phyloP scores from a whole-genome alignment of 345 rosid species.

The Eucalyptus guilfoylei region DNA sequence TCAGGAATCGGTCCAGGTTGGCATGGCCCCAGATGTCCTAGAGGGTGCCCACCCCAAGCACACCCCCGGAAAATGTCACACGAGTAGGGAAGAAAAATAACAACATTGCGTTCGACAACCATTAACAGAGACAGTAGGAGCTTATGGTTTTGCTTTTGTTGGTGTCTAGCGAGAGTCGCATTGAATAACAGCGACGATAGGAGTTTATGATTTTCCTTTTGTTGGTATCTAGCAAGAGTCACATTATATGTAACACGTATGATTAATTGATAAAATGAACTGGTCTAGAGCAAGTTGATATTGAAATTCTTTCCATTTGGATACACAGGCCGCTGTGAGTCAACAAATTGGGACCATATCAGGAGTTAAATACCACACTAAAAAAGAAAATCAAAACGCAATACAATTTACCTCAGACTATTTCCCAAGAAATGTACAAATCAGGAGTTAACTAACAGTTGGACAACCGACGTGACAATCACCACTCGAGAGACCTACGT shows the following conservation, averaged over 20 bases:
- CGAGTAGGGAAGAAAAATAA: too few species aligned
- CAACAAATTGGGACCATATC: not conserved
- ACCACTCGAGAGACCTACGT: not conserved
- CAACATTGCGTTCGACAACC: too few species aligned
- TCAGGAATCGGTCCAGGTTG: too few species aligned
- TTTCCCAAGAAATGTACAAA: not conserved
- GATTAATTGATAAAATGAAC: not conserved
- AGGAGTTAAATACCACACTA: not conserved
- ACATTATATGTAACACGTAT: not conserved
- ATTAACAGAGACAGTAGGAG: too few species aligned
- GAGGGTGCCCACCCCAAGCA: too few species aligned
- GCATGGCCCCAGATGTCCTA: too few species aligned
- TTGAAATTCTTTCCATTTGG: not conserved
- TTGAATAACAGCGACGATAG: too few species aligned
- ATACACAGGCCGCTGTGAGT: not conserved
- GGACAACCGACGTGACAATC: not conserved
- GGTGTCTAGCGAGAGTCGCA: not conserved
- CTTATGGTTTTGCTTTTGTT: too few species aligned
- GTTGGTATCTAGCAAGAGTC: not conserved
- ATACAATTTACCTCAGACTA: not conserved
- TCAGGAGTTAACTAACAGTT: not conserved
- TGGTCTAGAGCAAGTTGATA: not conserved
- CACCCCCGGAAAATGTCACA: too few species aligned
- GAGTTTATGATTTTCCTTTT: too few species aligned
- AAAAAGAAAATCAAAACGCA: too few species aligned